Conservation (phyloP, 2,329 filamentous ascomycete species). For the Exserohilum turcica region DNA sequence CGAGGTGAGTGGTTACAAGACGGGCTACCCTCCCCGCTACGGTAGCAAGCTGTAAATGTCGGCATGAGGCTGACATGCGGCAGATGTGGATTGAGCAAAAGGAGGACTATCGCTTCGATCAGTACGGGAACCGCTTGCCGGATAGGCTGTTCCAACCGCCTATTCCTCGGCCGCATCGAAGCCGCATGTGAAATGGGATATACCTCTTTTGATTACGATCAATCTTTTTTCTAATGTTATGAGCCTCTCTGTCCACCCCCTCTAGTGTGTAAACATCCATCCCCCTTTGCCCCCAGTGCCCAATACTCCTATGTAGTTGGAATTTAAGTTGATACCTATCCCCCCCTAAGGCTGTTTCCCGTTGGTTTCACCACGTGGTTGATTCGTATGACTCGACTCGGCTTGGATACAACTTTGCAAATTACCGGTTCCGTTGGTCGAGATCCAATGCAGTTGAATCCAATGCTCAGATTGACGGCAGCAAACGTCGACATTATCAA, state of each 20-base stretch:
- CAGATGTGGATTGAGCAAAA: conserved; percentile 47
- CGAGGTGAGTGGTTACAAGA: conserved; percentile 36
- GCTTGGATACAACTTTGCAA: background rate
- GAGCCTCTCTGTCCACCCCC: conserved; percentile 12
- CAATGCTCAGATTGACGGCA: background rate
- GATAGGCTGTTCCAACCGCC: conserved; percentile 34
- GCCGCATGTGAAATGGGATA: conserved; percentile 32
- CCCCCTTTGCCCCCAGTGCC: conserved; percentile 1
- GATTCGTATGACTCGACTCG: background rate
- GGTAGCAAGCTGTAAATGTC: conserved; percentile 18
- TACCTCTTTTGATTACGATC: conserved; percentile 11
- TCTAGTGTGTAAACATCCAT: conserved; percentile 9
- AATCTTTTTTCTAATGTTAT: conserved; percentile 11
- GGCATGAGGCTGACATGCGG: conserved; percentile 12
- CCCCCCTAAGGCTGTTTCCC: background rate
- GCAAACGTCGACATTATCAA: background rate
- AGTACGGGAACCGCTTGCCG: conserved; percentile 45
- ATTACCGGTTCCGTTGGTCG: background rate
- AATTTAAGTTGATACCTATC: conserved; percentile 19
- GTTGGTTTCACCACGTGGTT: background rate
- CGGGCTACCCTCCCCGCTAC: conserved; percentile 14
- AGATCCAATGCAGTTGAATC: background rate
- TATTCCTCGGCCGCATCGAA: conserved; percentile 32
- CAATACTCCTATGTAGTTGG: conserved; percentile 15
- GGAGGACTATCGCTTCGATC: conserved; percentile 43